Conservation (phyloP, 129 eudicot species). For the Glebionis coronaria region DNA sequence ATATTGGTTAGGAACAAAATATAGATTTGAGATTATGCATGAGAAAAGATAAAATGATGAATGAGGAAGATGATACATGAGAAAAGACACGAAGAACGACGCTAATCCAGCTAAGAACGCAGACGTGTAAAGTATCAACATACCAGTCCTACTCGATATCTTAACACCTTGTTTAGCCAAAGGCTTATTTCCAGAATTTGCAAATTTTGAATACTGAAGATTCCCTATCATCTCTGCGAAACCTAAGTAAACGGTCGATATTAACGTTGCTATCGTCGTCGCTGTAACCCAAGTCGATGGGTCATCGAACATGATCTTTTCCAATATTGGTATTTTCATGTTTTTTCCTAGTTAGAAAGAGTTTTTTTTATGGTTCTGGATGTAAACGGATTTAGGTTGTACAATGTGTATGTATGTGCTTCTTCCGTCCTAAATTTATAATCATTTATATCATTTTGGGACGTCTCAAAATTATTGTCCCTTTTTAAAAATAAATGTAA, state of each 20-base stretch:
- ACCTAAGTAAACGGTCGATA: slow-evolving; percentile 16
- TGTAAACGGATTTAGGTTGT: too few relatives aligned
- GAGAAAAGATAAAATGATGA: too few relatives aligned
- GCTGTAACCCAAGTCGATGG: slow-evolving; percentile 30
- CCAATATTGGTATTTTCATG: slow-evolving; percentile 20
- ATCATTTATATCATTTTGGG: too few relatives aligned
- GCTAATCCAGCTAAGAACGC: slow-evolving; percentile 34
- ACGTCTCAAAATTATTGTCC: too few relatives aligned
- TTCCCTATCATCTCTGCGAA: slow-evolving; percentile 24
- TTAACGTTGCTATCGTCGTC: slow-evolving; percentile 13
- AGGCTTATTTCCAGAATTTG: not conserved
- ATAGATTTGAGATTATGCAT: too few relatives aligned
- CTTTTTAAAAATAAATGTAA: too few relatives aligned
- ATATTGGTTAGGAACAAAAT: too few relatives aligned
- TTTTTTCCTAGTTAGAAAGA: not conserved
- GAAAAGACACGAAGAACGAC: slow-evolving; percentile 23
- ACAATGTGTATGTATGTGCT: too few relatives aligned
- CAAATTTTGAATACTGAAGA: slow-evolving; percentile 33
- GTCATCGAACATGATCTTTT: slow-evolving; percentile 23
- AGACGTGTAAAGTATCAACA: slow-evolving; percentile 38
- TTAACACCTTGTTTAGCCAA: slow-evolving; percentile 1
- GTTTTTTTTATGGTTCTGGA: too few relatives aligned
- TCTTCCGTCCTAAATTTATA: too few relatives aligned
- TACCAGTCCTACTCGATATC: slow-evolving; percentile 37
- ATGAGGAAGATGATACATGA: too few relatives aligned